Conservation (phyloP, 805 yeast species). For the Blastobotrys chiropterorum region DNA sequence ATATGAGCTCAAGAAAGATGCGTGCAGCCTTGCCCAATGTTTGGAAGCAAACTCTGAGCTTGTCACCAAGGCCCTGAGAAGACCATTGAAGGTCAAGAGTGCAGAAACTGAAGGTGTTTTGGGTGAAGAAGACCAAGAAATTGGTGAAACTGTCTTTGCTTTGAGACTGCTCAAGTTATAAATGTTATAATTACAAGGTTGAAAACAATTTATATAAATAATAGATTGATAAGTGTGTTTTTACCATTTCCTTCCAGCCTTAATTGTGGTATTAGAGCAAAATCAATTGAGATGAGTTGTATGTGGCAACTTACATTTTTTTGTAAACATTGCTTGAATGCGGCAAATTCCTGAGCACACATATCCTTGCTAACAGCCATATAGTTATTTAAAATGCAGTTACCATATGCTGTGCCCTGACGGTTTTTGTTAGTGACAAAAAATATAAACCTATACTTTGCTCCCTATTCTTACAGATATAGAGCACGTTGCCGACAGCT, state of each 20-base stretch:
- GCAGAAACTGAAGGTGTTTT: conserved; percentile 46
- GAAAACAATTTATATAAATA: neutral
- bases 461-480: neutral
- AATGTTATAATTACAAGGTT: neutral
- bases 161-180: conserved; percentile 66
- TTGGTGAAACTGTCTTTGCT: conserved; percentile 68
- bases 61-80: conserved; percentile 70
- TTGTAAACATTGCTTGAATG: conserved; percentile 14
- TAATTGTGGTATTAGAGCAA: too few species aligned
- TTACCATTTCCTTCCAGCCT: conserved; percentile 8
- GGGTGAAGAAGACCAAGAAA: conserved; percentile 79
- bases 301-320: conserved; percentile 13
- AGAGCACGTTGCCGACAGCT: conserved; percentile 13
- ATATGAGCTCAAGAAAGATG: conserved; percentile 57
- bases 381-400: conserved; percentile 16
- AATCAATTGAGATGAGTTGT: too few species aligned
- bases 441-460: too few species aligned
- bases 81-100: conserved; percentile 46
- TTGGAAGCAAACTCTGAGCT: conserved; percentile 59
- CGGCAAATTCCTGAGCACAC: conserved; percentile 17
- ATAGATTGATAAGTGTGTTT: neutral
- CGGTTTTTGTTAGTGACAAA: neutral
- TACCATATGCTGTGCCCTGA: conserved; percentile 15
- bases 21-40: conserved; percentile 36
- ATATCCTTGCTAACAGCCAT: conserved; percentile 6